These are phyloP conservation scores for Gentiana macrophylla DNA, from an alignment of 257 asterid species.

Conservation along the genomic window DNA sequence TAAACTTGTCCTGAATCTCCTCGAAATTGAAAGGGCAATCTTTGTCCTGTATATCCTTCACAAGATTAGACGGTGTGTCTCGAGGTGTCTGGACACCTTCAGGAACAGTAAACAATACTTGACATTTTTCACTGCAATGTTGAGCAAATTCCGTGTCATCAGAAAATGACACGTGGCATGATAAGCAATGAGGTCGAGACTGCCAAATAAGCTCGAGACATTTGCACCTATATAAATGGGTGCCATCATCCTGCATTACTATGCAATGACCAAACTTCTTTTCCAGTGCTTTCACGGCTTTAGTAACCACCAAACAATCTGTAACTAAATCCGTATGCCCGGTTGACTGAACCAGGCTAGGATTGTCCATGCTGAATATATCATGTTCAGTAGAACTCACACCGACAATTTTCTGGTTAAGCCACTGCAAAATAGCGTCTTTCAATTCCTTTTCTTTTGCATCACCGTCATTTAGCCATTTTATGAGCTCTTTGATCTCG, in stretches of 20 bases:
- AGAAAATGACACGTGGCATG: slow-evolving; percentile 68
- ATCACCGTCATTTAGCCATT: slow-evolving; percentile 69
- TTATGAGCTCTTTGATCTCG: slow-evolving; percentile 54
- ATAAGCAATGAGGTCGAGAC: slow-evolving; percentile 51
- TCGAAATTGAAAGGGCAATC: slow-evolving; percentile 58
- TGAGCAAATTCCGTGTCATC: slow-evolving; percentile 34
- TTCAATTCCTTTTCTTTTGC: slow-evolving; percentile 63
- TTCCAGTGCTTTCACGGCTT: slow-evolving; percentile 51
- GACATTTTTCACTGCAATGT: slow-evolving; percentile 55
- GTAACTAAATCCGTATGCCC: slow-evolving; percentile 20
- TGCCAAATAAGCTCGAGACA: slow-evolving; percentile 81
- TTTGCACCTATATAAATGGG: slow-evolving; percentile 47
- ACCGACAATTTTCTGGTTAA: slow-evolving; percentile 32
- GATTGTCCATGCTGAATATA: slow-evolving; percentile 21
- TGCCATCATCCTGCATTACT: slow-evolving; percentile 21
- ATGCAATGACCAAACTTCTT: slow-evolving; percentile 37
- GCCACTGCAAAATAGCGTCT: slow-evolving; percentile 61
- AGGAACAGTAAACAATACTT: slow-evolving; percentile 19
- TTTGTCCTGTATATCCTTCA: slow-evolving; percentile 20
- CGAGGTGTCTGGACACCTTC: slow-evolving; percentile 30
- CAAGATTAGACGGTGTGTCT: slow-evolving; percentile 25
- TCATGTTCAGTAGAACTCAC: slow-evolving; percentile 27
- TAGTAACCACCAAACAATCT: slow-evolving; percentile 33
- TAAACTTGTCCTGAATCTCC: slow-evolving; percentile 68
- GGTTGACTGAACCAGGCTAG: slow-evolving; percentile 11